Percentiles rank a stretch among this genome's conserved stretches.
Conservation (phyloP, 1,284 basidiomycete genomes). For the Trichosporon faecale region DNA sequence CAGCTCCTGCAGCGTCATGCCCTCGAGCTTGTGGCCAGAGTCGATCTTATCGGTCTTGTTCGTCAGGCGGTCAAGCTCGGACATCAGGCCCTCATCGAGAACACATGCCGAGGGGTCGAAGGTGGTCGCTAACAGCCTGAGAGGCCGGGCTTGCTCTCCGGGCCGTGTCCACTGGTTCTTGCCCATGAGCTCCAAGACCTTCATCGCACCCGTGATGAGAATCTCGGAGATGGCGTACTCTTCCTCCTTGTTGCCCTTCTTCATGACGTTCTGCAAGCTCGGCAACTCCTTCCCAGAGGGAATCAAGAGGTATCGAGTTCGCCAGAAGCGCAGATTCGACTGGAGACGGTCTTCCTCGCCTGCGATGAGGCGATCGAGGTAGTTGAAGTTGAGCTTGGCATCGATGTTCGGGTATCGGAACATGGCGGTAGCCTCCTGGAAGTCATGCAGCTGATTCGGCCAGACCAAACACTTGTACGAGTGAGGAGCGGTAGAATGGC, state of each 20-base stretch:
- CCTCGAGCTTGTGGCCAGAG: slow-evolving; percentile 36
- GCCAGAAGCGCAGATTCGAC: slow-evolving; percentile 83
- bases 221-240: slow-evolving; percentile 80
- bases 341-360: slow-evolving; percentile 79
- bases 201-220: slow-evolving; percentile 83
- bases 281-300: slow-evolving; percentile 69
- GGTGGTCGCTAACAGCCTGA: slow-evolving; percentile 73
- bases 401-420: slow-evolving; percentile 64
- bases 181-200: slow-evolving; percentile 81
- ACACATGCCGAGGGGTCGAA: slow-evolving; percentile 74
- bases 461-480: slow-evolving; percentile 87
- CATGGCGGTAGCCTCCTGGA: slow-evolving; percentile 72
- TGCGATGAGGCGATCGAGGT: slow-evolving; percentile 62
- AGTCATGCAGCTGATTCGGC: slow-evolving; percentile 83
- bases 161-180: slow-evolving; percentile 70
- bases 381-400: slow-evolving; percentile 50
- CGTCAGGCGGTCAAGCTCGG: slow-evolving; percentile 69
- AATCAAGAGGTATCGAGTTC: slow-evolving; percentile 91
- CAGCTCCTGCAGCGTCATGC: slow-evolving; percentile 41
- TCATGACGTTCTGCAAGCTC: slow-evolving; percentile 45
- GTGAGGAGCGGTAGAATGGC: slow-evolving; percentile 60
- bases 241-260: slow-evolving; percentile 67
- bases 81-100: slow-evolving; percentile 69
- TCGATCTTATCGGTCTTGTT: slow-evolving; percentile 39
- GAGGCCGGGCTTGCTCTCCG: slow-evolving; percentile 59